Conservation (phyloP, 1,284 basidiomycete species). For the Sanghuangporus sanghuang region DNA sequence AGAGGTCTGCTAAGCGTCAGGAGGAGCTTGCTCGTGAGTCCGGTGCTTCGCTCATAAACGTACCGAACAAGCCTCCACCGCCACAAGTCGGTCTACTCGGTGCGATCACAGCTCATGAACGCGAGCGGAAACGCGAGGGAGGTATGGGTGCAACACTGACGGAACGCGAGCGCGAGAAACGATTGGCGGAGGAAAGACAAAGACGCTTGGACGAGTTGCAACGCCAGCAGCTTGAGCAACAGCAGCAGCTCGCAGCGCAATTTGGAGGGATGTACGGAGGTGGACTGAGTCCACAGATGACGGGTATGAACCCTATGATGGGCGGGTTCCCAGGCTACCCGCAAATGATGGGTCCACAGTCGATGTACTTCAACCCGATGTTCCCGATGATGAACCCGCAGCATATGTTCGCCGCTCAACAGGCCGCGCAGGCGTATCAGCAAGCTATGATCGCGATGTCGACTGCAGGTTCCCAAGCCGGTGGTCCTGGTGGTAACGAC, state of each 20-base stretch:
- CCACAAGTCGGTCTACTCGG: constrained; percentile 95
- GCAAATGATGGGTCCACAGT: constrained; percentile 54
- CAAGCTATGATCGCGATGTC: constrained; percentile 90
- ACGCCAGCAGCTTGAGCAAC: constrained; percentile 82
- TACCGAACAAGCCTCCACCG: constrained; percentile 90
- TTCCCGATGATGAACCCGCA: constrained; percentile 57
- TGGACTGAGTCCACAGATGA: constrained; percentile 22
- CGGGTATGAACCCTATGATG: constrained; percentile 58
- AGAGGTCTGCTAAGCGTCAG: constrained; percentile 90
- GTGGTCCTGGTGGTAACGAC: constrained; percentile 28
- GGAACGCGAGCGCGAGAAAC: constrained; percentile 90
- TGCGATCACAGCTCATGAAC: constrained; percentile 92
- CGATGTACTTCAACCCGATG: constrained; percentile 42
- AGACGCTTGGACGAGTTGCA: constrained; percentile 89
- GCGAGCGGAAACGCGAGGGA: constrained; percentile 90
- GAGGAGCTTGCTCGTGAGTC: constrained; percentile 89
- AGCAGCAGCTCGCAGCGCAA: constrained; percentile 52
- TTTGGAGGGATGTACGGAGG: constrained; percentile 18
- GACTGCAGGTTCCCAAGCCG: constrained; percentile 67
- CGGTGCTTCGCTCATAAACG: constrained; percentile 88
- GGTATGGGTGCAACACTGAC: constrained; percentile 93
- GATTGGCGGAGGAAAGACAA: constrained; percentile 86
- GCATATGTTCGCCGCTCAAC: constrained; percentile 87
- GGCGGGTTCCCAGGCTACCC: constrained; percentile 40
- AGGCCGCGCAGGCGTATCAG: constrained; percentile 84